Evolutionary conservation across 257 asterid genomes (phyloP).

Genomic region (Capsicum rhomboideum): DNA sequence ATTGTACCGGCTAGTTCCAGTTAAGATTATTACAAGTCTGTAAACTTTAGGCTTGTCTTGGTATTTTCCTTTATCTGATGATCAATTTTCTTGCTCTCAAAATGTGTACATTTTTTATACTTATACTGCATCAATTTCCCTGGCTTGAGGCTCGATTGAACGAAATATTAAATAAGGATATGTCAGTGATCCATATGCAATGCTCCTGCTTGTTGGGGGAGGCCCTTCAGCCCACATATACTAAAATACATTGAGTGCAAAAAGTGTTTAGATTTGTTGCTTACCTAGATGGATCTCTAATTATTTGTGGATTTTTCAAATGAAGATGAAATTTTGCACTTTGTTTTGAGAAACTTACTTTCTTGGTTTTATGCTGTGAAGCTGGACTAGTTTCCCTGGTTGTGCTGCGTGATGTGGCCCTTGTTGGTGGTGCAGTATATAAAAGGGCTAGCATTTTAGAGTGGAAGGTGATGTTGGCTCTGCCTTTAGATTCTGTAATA

Average conservation of each 20-base stretch:
- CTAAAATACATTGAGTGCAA: background rate
- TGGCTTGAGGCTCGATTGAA: background rate
- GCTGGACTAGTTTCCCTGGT: conserved; percentile 84
- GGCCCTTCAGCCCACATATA: background rate
- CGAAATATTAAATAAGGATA: background rate
- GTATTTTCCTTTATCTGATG: background rate
- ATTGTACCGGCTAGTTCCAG: background rate
- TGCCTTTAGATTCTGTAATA: background rate
- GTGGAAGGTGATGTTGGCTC: conserved; percentile 51
- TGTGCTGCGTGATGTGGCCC: conserved; percentile 76
- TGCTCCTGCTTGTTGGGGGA: background rate
- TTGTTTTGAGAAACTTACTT: background rate
- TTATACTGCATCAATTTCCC: background rate
- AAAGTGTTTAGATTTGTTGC: background rate
- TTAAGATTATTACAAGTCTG: background rate
- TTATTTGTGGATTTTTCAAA: background rate
- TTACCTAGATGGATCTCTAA: background rate
- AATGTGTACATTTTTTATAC: background rate
- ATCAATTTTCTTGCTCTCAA: background rate
- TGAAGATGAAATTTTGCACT: background rate
- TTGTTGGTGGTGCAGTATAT: conserved; percentile 80
- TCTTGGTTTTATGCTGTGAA: conserved; percentile 22
- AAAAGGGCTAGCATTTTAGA: conserved; percentile 66
- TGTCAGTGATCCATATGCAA: background rate
- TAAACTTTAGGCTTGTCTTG: background rate